A percentile compares a stretch with the other conserved stretches of the same genome.
Conservation (phyloP, 257 asterid species). For the Cinchona pubescens region DNA sequence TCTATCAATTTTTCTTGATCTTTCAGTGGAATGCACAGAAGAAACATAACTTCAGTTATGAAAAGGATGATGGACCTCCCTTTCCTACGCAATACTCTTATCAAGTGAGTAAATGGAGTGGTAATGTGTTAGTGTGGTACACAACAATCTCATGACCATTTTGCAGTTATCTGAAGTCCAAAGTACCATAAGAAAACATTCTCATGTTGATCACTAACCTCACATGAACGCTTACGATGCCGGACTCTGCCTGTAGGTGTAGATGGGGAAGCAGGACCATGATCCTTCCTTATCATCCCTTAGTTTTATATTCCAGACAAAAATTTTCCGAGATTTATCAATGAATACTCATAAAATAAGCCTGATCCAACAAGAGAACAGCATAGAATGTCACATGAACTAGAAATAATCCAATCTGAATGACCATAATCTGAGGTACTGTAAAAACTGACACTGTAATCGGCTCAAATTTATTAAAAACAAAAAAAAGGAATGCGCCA, state of each 20-base stretch:
- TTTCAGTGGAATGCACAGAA: too few species aligned
- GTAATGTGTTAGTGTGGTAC: too few species aligned
- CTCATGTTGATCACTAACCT: constrained; percentile 33
- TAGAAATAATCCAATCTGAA: not conserved
- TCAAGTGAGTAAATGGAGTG: too few species aligned
- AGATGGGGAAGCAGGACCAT: constrained; percentile 41
- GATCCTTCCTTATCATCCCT: constrained; percentile 37
- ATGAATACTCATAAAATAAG: not conserved
- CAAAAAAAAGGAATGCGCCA: not conserved
- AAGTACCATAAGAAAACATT: not conserved
- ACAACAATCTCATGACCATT: too few species aligned
- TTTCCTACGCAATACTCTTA: too few species aligned
- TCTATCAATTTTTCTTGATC: too few species aligned
- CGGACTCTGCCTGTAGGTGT: constrained; percentile 54
- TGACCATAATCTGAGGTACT: not conserved
- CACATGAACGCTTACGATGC: constrained; percentile 42
- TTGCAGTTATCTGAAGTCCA: too few species aligned
- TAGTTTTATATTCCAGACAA: constrained; percentile 10
- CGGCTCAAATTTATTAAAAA: too few species aligned
- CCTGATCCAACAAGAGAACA: not conserved
- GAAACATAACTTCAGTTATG: too few species aligned
- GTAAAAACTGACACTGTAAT: too few species aligned
- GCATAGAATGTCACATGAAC: not conserved
- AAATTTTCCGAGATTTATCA: constrained; percentile 6
- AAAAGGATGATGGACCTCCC: too few species aligned